These are phyloP conservation scores for Lagenidium sp. DNA, from an alignment of 352 stramenopile species.

Conservation along the genomic window DNA sequence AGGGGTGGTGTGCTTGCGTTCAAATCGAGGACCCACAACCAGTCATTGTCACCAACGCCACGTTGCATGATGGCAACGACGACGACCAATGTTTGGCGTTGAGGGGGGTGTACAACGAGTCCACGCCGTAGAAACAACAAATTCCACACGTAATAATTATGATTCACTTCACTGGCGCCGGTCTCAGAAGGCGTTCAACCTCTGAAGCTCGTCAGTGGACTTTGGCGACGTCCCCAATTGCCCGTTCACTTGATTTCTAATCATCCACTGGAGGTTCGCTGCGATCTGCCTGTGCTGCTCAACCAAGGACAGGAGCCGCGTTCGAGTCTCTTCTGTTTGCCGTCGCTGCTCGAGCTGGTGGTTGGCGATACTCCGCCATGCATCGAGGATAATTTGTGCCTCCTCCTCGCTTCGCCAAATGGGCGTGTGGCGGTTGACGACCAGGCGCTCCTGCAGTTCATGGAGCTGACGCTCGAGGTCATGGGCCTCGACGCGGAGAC, in stretches of 20 bases:
- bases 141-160: too few species aligned
- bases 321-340: constrained; percentile 36
- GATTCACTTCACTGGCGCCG: too few species aligned
- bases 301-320: constrained; percentile 29
- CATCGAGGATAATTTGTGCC: background rate
- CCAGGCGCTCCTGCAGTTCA: background rate
- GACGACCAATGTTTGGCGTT: too few species aligned
- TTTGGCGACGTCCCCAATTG: too few species aligned
- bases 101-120: too few species aligned
- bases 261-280: constrained; percentile 6
- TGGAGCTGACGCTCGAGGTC: constrained; percentile 3
- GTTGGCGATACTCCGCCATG: constrained; percentile 36
- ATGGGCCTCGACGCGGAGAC: constrained; percentile 2
- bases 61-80: too few species aligned
- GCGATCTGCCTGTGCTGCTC: constrained; percentile 20
- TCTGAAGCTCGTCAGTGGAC: too few species aligned
- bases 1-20: too few species aligned
- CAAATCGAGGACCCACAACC: too few species aligned
- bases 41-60: too few species aligned
- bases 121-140: too few species aligned
- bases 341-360: constrained; percentile 24
- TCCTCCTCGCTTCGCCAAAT: background rate
- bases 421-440: background rate
- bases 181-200: too few species aligned
- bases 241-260: constrained; percentile 5